phyloP scores from a whole-genome alignment of 2,329 filamentous ascomycete species.

The Pleomassaria siparia region DNA sequence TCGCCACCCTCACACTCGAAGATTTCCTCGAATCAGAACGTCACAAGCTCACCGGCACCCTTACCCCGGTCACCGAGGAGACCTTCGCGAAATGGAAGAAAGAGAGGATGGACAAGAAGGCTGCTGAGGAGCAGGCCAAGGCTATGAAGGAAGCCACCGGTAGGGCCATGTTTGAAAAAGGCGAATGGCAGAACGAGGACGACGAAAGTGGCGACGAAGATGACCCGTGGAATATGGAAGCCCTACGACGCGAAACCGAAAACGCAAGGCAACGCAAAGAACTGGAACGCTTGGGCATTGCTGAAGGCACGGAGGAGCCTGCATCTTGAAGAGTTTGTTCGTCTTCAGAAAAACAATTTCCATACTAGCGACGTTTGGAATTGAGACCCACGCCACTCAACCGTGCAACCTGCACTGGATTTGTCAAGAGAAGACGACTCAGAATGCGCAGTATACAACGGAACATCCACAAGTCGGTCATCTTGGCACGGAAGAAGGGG shows the following conservation, averaged over 20 bases:
- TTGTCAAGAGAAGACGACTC: background rate
- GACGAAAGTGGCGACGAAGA: slow-evolving; percentile 67
- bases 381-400: background rate
- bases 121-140: slow-evolving; percentile 85
- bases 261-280: slow-evolving; percentile 72
- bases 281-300: slow-evolving; percentile 65
- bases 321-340: background rate
- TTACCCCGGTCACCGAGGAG: slow-evolving; percentile 93
- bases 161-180: slow-evolving; percentile 92
- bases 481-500: background rate
- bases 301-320: slow-evolving; percentile 22
- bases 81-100: slow-evolving; percentile 97
- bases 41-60: slow-evolving; percentile 86
- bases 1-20: slow-evolving; percentile 92
- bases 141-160: slow-evolving; percentile 95
- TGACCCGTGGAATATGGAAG: slow-evolving; percentile 78
- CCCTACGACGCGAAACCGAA: slow-evolving; percentile 82
- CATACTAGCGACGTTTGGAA: background rate
- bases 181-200: slow-evolving; percentile 76
- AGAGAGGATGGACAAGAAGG: slow-evolving; percentile 91
- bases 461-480: background rate
- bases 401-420: background rate
- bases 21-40: slow-evolving; percentile 96
- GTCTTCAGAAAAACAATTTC: background rate
- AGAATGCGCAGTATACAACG: background rate